Evolutionary conservation across 1,284 basidiomycete genomes (phyloP), one percentile per base, ranked within the genome.

Genomic region (Mycena citricolor): DNA sequence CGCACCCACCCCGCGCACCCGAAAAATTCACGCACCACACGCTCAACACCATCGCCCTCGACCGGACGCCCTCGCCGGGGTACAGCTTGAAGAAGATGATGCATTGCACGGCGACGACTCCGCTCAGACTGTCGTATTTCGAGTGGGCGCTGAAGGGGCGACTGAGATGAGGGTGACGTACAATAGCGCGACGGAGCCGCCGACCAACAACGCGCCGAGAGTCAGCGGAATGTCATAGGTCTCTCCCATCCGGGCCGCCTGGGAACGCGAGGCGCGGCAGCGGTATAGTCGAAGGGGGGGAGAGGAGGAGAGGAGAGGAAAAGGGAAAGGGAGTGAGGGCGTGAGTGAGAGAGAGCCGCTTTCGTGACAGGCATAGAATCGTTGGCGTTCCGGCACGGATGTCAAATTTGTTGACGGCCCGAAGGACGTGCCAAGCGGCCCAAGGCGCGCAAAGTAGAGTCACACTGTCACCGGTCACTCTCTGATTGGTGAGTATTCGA

Each of bases 151-250:
- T 19, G 8, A 8, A 36, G 21, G 8, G 24, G 10, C 13, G 19
- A 12, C 2, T 8, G 20, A 23, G 36, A 12, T 22, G 17, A 19
- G 11, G 13, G 8, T 16, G 7, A 39, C 44, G 19, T n/a, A 51
- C 49, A 48, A 37, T 33, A 51, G 33, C 6, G 45, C 49, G 8
- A 51, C 32, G 4, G 40, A 24, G 10, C 49, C 45, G 22, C 49
- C 49, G 32, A 48, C 13, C 12, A 36, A 21, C 34, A 36, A 16
- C 34, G 34, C 19, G 12, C 34, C 34, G 19, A 36, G 16, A 13
- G 34, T 36, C 7, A 36, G 16, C 21, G 10, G 19, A 22, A 36
- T 22, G 8, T 12, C 6, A 8, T 17, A 7, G 19, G 24, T 36
- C 32, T 17, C 16, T 17, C 19, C 32, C 11, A 33, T 17, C 14